Conservation (phyloP, 495 filamentous ascomycete genomes). For the Parachaetomium inaequale region DNA sequence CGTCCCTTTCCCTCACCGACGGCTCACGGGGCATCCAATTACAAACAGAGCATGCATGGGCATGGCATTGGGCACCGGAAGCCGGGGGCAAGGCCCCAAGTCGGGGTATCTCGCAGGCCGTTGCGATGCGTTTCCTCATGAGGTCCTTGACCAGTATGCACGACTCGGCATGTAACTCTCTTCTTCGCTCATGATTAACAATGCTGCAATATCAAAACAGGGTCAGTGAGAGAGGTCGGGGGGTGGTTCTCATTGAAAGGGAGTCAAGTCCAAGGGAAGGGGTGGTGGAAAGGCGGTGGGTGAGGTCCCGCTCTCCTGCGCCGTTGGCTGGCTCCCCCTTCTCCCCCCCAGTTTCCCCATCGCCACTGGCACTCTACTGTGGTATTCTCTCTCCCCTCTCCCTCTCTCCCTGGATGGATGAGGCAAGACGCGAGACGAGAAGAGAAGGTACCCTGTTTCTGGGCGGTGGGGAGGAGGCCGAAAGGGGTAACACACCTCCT, state of each 20-base stretch:
- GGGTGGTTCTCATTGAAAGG: neutral
- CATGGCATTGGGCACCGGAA: neutral
- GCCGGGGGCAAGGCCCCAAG: neutral
- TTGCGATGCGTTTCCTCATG: neutral
- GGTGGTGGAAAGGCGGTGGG: neutral
- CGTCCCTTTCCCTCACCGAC: neutral
- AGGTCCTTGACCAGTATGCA: neutral
- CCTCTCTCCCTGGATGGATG: neutral
- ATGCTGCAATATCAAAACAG: neutral
- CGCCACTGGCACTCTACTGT: constrained; percentile 2
- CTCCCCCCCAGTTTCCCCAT: neutral
- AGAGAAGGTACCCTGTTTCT: constrained; percentile 8
- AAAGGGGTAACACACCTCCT: neutral
- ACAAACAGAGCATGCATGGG: neutral
- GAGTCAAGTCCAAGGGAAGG: neutral
- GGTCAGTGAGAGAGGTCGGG: neutral
- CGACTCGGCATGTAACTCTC: constrained; percentile 3
- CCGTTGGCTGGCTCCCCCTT: neutral
- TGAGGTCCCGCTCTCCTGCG: neutral
- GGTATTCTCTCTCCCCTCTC: neutral
- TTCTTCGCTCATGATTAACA: neutral
- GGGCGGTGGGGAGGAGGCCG: constrained; percentile 1
- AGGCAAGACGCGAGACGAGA: constrained; percentile 1
- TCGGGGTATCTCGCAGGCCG: neutral
- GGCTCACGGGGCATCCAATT: neutral